Percentiles rank a stretch among this genome's conserved stretches.
Evolutionary conservation across 2,329 filamentous ascomycete species (phyloP).

Genomic region (Ophiostoma ips): DNA sequence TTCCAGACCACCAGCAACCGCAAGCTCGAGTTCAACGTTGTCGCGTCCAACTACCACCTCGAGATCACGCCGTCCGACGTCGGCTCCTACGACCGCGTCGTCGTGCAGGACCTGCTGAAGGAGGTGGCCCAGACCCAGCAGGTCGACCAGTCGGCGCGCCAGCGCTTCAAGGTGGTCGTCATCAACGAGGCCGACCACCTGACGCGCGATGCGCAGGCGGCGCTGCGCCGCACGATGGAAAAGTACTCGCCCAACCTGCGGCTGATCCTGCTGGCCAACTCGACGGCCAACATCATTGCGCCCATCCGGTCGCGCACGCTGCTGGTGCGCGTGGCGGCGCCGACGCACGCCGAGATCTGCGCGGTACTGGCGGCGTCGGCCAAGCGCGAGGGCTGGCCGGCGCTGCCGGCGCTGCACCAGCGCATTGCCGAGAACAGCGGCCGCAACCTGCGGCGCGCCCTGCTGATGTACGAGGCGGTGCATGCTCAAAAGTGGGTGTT

Average conservation of each 20-base stretch:
- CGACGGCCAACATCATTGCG: slow-evolving; percentile 97
- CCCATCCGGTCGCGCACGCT: slow-evolving; percentile 87
- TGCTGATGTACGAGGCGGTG: slow-evolving; percentile 95
- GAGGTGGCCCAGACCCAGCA: slow-evolving; percentile 98
- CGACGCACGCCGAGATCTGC: slow-evolving; percentile 73
- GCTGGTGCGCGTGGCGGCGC: slow-evolving; percentile 81
- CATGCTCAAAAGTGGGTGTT: slow-evolving; percentile 81
- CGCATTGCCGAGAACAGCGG: slow-evolving; percentile 84
- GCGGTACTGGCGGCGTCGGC: slow-evolving; percentile 55
- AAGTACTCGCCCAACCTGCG: slow-evolving; percentile 95
- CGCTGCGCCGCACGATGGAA: slow-evolving; percentile 91
- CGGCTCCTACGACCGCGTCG: slow-evolving; percentile 89
- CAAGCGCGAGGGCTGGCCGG: slow-evolving; percentile 73
- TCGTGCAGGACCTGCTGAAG: slow-evolving; percentile 89
- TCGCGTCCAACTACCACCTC: slow-evolving; percentile 91
- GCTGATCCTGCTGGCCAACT: slow-evolving; percentile 85
- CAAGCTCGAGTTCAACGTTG: slow-evolving; percentile 98
- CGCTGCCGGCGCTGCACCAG: slow-evolving; percentile 59
- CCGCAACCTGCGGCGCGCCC: slow-evolving; percentile 73
- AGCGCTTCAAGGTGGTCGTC: slow-evolving; percentile 95
- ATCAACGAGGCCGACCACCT: slow-evolving; percentile 98
- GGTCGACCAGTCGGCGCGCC: slow-evolving; percentile 81
- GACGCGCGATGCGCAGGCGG: slow-evolving; percentile 87
- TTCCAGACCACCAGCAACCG: slow-evolving; percentile 93
- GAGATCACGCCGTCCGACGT: slow-evolving; percentile 97